These are phyloP conservation scores for Nitzschia inconspicua DNA, from an alignment of 108 stramenopile species.

Conservation along the genomic window DNA sequence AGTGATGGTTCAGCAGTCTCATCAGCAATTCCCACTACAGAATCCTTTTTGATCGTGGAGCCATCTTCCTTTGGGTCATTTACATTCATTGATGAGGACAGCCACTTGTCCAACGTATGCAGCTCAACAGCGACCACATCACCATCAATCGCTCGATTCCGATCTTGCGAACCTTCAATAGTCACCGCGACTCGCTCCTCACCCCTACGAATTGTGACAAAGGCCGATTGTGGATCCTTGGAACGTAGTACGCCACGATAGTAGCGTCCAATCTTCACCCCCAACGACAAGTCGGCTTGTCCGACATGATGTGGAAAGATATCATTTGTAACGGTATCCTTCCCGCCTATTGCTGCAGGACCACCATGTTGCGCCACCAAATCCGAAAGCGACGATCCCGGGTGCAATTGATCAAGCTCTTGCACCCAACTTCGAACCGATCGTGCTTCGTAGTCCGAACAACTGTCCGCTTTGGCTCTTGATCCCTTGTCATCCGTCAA, in stretches of 20 bases:
- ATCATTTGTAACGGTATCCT: background rate
- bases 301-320: constrained; percentile 55
- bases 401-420: constrained; percentile 59
- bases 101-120: constrained; percentile 59
- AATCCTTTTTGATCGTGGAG: constrained; percentile 13
- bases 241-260: constrained; percentile 71
- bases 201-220: constrained; percentile 72
- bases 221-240: constrained; percentile 28
- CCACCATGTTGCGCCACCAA: constrained; percentile 70
- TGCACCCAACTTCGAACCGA: constrained; percentile 64
- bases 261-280: constrained; percentile 59
- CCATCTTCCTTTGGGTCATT: background rate
- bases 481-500: constrained; percentile 74
- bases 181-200: constrained; percentile 77
- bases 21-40: constrained; percentile 47
- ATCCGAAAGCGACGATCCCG: constrained; percentile 60
- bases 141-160: constrained; percentile 96
- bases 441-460: constrained; percentile 37
- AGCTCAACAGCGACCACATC: constrained; percentile 93
- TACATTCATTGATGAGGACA: constrained; percentile 28
- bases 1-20: constrained; percentile 71
- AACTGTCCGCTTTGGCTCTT: constrained; percentile 46
- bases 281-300: constrained; percentile 47
- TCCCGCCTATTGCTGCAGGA: background rate
- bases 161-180: constrained; percentile 47